Evolutionary conservation across 345 rosid genomes (phyloP).

Genomic region (Psidium guajava): DNA sequence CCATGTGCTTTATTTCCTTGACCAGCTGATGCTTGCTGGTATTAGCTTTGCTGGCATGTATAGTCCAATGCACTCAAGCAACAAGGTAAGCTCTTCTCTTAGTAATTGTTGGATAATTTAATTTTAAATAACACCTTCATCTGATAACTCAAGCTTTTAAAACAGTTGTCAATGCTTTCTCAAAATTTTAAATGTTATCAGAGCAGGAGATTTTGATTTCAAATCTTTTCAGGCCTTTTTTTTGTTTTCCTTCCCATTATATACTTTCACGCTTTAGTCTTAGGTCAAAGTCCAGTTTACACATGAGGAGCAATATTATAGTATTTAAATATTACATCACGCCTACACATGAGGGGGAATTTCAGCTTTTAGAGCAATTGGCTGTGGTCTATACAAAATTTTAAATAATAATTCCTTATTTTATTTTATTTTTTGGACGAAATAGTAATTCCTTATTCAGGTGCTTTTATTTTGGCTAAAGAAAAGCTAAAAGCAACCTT

Average conservation of each 20-base stretch:
- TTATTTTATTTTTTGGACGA: no score
- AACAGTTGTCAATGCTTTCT: not conserved
- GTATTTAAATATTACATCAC: not conserved
- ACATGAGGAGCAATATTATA: not conserved
- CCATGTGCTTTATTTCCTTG: not conserved
- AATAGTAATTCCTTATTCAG: not conserved
- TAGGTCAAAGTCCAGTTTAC: not conserved
- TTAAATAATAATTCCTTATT: not conserved
- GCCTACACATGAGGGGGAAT: not conserved
- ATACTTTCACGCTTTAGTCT: not conserved
- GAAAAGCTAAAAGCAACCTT: not conserved
- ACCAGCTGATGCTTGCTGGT: conserved; percentile 64
- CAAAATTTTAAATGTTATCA: not conserved
- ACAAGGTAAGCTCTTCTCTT: conserved; percentile 40
- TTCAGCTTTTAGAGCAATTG: not conserved
- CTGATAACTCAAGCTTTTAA: not conserved
- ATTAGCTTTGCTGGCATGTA: conserved; percentile 71
- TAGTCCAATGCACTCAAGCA: conserved; percentile 74
- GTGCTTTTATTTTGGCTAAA: not conserved
- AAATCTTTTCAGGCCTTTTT: not conserved
- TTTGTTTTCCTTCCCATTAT: not conserved
- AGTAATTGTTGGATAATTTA: not conserved
- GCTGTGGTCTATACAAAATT: not conserved
- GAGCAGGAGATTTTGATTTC: not conserved
- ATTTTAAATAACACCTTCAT: not conserved